Conservation (phyloP, 2,329 filamentous ascomycete species). For the Clarireedia hainanense region DNA sequence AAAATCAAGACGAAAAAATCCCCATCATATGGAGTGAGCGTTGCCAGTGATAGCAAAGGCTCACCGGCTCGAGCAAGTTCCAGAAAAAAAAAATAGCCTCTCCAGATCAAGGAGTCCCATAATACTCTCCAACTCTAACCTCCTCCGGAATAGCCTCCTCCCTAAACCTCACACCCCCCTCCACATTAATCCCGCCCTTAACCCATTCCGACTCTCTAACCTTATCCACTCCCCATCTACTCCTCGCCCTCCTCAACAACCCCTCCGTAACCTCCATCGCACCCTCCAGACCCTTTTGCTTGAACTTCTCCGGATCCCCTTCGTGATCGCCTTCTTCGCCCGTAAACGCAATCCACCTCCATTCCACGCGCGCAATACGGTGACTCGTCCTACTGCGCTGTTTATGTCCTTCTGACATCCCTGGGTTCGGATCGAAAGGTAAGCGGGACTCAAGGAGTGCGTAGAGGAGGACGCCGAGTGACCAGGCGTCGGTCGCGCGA, state of each 20-base stretch:
- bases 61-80: not conserved
- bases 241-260: constrained; percentile 72
- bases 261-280: constrained; percentile 78
- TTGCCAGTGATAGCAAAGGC: not conserved
- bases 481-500: constrained; percentile 88
- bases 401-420: constrained; percentile 66
- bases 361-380: constrained; percentile 91
- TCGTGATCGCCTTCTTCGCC: constrained; percentile 85
- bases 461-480: constrained; percentile 85
- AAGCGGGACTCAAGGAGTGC: constrained; percentile 87
- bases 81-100: too few species aligned
- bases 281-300: constrained; percentile 58
- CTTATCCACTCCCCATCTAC: constrained; percentile 66
- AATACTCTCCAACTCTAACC: constrained; percentile 3
- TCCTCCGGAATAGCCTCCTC: constrained; percentile 38
- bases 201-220: constrained; percentile 74
- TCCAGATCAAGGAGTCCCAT: not conserved
- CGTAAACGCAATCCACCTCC: constrained; percentile 85
- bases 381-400: constrained; percentile 80
- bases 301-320: constrained; percentile 49
- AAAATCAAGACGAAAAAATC: too few species aligned
- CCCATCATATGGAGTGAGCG: too few species aligned
- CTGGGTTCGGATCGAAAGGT: constrained; percentile 84
- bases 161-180: constrained; percentile 51
- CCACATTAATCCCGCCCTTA: constrained; percentile 59